Evolutionary conservation across 441 rosid genomes (phyloP).

Genomic region (Croton setiger): DNA sequence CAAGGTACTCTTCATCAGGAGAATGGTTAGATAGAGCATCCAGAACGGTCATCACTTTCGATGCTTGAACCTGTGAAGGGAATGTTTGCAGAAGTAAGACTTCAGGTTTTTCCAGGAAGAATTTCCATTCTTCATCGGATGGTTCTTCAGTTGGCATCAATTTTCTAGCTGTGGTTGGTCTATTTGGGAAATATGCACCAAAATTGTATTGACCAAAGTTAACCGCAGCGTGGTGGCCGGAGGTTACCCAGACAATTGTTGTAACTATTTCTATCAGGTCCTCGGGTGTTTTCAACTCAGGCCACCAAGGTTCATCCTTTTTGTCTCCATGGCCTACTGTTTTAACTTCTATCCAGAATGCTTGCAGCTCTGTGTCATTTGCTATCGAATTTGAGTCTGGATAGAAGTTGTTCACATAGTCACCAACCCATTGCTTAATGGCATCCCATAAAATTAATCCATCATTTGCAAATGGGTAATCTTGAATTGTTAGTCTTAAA

Average conservation of each 20-base stretch:
- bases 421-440: conserved; percentile 49
- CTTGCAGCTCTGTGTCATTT: conserved; percentile 41
- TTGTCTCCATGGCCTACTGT: conserved; percentile 49
- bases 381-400: conserved; percentile 24
- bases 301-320: conserved; percentile 52
- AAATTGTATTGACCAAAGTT: conserved; percentile 67
- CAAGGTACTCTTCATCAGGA: conserved; percentile 76
- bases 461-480: conserved; percentile 62
- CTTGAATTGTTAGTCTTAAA: conserved; percentile 46
- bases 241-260: conserved; percentile 54
- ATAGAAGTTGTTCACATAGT: conserved; percentile 57
- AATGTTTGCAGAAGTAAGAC: conserved; percentile 36
- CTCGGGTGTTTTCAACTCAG: conserved; percentile 35
- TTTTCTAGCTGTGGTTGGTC: conserved; percentile 53
- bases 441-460: conserved; percentile 55
- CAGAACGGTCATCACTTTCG: conserved; percentile 49
- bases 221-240: conserved; percentile 56
- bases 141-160: conserved; percentile 55
- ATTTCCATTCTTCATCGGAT: conserved; percentile 29
- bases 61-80: conserved; percentile 62
- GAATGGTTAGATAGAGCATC: conserved; percentile 61
- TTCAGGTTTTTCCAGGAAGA: conserved; percentile 44
- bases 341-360: conserved; percentile 52
- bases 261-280: conserved; percentile 44
- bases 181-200: conserved; percentile 68